Conservation (phyloP, 1,284 basidiomycete species). For the Sanghuangporus weigelae region DNA sequence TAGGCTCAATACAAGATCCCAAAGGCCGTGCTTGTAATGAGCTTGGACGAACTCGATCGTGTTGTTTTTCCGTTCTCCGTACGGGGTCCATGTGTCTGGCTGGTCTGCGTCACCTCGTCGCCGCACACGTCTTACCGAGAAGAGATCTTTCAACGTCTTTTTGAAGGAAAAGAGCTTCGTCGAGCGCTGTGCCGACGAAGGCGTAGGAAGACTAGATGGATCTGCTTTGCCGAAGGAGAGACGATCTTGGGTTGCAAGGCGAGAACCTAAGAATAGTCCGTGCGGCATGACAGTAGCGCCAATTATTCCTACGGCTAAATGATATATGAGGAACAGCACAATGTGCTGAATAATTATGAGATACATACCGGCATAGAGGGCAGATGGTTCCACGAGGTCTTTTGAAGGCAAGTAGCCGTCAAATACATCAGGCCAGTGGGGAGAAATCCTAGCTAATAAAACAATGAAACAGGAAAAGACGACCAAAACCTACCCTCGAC, state of each 20-base stretch:
- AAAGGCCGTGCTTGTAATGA: constrained; percentile 75
- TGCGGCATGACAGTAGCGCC: constrained; percentile 92
- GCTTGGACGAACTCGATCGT: constrained; percentile 61
- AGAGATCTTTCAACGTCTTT: constrained; percentile 9
- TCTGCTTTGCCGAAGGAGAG: constrained; percentile 29
- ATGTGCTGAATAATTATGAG: neutral
- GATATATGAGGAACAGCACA: neutral
- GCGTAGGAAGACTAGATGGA: neutral
- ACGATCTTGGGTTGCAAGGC: constrained; percentile 78
- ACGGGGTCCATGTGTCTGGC: constrained; percentile 12
- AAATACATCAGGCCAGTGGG: constrained; percentile 79
- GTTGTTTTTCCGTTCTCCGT: constrained; percentile 57
- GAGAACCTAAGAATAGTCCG: constrained; percentile 84
- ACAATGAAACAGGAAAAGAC: constrained; percentile 82
- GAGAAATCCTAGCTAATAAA: constrained; percentile 69
- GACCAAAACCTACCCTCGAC: constrained; percentile 56
- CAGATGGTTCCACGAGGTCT: constrained; percentile 52
- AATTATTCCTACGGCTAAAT: constrained; percentile 71
- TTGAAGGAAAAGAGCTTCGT: neutral
- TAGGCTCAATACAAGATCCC: constrained; percentile 61
- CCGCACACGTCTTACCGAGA: constrained; percentile 4
- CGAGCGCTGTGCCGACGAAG: neutral
- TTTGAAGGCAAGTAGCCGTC: constrained; percentile 82
- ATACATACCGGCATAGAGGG: constrained; percentile 74
- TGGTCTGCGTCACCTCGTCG: constrained; percentile 3